phyloP scores from a whole-genome alignment of 495 filamentous ascomycete genomes.

The Aspergillus bertholletiae region DNA sequence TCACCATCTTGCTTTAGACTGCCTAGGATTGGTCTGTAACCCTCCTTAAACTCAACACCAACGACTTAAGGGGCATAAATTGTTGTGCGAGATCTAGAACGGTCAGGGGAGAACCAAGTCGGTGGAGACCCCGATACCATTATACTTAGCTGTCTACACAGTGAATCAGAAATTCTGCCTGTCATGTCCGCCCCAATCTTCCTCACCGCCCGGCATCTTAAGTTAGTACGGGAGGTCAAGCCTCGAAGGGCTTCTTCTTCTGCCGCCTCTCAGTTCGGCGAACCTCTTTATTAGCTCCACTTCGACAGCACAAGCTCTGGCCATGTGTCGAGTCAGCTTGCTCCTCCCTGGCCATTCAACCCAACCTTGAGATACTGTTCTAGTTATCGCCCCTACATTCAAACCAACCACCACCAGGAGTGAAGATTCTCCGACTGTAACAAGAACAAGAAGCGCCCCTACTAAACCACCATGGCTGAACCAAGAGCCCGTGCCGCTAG shows the following conservation, averaged over 20 bases:
- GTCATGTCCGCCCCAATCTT: constrained; percentile 8
- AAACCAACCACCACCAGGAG: constrained; percentile 2
- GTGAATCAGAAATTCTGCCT: constrained; percentile 10
- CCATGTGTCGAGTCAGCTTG: constrained; percentile 11
- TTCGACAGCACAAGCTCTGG: constrained; percentile 6
- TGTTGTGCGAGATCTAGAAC: not conserved
- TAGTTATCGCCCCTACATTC: constrained; percentile 24
- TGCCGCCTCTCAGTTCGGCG: too few relatives aligned
- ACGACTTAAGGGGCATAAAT: not conserved
- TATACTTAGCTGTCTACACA: not conserved
- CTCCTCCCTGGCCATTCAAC: constrained; percentile 17
- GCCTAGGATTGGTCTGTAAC: not conserved
- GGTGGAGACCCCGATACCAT: too few relatives aligned
- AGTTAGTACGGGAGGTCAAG: too few relatives aligned
- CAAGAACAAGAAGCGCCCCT: constrained; percentile 7
- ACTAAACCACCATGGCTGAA: constrained; percentile 55
- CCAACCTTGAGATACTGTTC: constrained; percentile 19
- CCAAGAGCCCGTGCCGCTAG: constrained; percentile 73
- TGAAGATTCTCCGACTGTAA: not conserved
- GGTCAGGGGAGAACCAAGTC: not conserved
- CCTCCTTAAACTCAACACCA: not conserved
- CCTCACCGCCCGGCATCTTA: constrained; percentile 20
- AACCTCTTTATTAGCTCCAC: not conserved
- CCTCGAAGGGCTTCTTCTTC: too few relatives aligned
- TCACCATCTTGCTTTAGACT: constrained; percentile 18